phyloP scores from a whole-genome alignment of 495 filamentous ascomycete species.

The Amphirosellinia nigrospora region DNA sequence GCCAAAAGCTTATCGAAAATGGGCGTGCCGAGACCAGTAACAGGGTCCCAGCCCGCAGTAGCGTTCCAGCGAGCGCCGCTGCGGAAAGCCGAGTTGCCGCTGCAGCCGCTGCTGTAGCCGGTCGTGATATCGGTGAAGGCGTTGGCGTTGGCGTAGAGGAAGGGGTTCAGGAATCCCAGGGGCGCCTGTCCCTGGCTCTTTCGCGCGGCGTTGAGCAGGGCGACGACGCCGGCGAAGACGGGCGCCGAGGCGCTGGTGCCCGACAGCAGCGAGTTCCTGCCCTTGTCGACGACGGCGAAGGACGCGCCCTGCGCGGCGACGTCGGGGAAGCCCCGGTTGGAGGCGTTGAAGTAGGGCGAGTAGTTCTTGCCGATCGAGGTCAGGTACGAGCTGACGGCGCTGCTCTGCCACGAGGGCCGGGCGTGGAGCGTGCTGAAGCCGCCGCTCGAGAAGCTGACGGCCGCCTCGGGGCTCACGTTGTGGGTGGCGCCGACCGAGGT shows the following conservation, averaged over 20 bases:
- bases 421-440: slow-evolving; percentile 75
- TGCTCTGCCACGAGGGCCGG: slow-evolving; percentile 65
- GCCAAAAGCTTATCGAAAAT: slow-evolving; percentile 37
- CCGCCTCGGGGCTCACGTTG: slow-evolving; percentile 63
- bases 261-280: slow-evolving; percentile 56
- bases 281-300: slow-evolving; percentile 54
- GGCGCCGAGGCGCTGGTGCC: slow-evolving; percentile 48
- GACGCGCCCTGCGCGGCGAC: slow-evolving; percentile 64
- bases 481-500: slow-evolving; percentile 74
- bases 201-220: slow-evolving; percentile 66
- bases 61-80: slow-evolving; percentile 47
- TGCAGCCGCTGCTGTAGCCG: slow-evolving; percentile 65
- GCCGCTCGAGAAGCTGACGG: slow-evolving; percentile 64
- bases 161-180: slow-evolving; percentile 69
- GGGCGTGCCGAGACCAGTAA: slow-evolving; percentile 44
- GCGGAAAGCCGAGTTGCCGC: slow-evolving; percentile 57
- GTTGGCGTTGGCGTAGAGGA: slow-evolving; percentile 64
- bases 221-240: slow-evolving; percentile 56
- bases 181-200: slow-evolving; percentile 56
- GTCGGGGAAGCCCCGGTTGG: slow-evolving; percentile 65
- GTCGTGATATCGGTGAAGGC: slow-evolving; percentile 65
- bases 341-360: slow-evolving; percentile 55
- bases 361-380: slow-evolving; percentile 51
- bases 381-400: slow-evolving; percentile 64
- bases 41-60: slow-evolving; percentile 46